Evolutionary conservation across 768 basidiomycete species (phyloP).

Genomic region (Mycena rosella): DNA sequence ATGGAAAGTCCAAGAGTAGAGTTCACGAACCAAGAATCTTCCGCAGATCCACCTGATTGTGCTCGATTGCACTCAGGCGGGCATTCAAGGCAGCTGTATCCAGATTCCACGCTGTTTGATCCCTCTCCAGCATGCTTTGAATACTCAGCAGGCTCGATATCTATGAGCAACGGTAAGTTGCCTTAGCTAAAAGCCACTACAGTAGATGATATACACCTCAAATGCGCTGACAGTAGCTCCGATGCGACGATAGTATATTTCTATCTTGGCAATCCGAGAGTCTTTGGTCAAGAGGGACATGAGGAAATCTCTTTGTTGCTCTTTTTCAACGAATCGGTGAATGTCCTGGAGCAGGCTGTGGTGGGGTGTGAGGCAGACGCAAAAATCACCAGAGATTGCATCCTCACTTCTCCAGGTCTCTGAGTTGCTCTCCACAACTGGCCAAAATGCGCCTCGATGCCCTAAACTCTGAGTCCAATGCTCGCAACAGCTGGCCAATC

Average conservation of each 20-base stretch:
- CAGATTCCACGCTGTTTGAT: not conserved
- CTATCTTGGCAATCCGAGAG: not conserved
- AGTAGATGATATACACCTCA: not conserved
- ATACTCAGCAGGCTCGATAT: not conserved
- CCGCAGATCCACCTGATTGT: not conserved
- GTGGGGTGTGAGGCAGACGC: not conserved
- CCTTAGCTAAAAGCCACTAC: too few relatives aligned
- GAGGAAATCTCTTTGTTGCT: constrained; percentile 7
- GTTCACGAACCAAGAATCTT: not conserved
- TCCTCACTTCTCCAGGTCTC: not conserved
- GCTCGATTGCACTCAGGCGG: not conserved
- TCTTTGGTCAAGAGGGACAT: constrained; percentile 9
- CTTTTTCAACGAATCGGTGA: constrained; percentile 5
- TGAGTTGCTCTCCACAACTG: not conserved
- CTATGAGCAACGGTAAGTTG: too few relatives aligned
- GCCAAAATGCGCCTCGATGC: not conserved
- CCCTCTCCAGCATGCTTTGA: not conserved
- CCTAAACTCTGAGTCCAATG: not conserved
- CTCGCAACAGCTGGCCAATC: constrained; percentile 8
- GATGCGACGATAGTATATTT: constrained; percentile 12
- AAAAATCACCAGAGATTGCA: not conserved
- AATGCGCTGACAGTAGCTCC: constrained; percentile 1
- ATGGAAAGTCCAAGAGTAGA: not conserved
- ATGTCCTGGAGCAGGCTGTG: constrained; percentile 2
- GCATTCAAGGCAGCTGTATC: not conserved